Evolutionary conservation across 768 basidiomycete genomes (phyloP).

Genomic region (Lyophyllum atratum): DNA sequence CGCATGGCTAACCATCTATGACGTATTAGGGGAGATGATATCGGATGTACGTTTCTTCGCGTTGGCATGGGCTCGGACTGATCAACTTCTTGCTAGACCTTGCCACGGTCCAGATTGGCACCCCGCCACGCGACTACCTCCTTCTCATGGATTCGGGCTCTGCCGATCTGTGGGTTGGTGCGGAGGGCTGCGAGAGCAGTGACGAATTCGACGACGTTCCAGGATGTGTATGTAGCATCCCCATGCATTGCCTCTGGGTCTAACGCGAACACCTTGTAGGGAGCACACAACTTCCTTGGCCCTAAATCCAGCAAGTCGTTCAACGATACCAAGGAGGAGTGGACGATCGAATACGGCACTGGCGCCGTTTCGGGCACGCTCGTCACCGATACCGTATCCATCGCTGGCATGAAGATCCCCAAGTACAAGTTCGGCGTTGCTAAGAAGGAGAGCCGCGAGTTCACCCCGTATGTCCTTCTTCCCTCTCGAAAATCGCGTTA

Average conservation of each 20-base stretch:
- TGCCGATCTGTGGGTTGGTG: slow-evolving; percentile 60
- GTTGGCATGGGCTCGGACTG: background rate
- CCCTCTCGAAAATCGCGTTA: background rate
- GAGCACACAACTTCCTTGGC: slow-evolving; percentile 53
- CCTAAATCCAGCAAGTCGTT: slow-evolving; percentile 58
- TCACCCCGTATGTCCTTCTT: slow-evolving; percentile 36
- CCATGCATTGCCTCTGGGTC: background rate
- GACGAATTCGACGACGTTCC: slow-evolving; percentile 17
- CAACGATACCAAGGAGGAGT: slow-evolving; percentile 43
- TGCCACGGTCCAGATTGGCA: slow-evolving; percentile 39
- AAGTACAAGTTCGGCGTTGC: slow-evolving; percentile 68
- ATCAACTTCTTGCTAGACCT: slow-evolving; percentile 26
- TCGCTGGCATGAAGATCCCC: slow-evolving; percentile 57
- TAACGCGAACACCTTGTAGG: slow-evolving; percentile 22
- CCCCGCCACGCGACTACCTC: slow-evolving; percentile 46
- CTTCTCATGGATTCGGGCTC: slow-evolving; percentile 66
- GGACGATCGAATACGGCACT: slow-evolving; percentile 52
- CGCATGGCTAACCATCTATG: background rate
- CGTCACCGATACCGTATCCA: slow-evolving; percentile 53
- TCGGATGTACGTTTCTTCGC: slow-evolving; percentile 40
- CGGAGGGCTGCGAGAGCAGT: slow-evolving; percentile 42
- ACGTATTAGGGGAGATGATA: slow-evolving; percentile 44
- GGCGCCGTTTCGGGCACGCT: slow-evolving; percentile 62
- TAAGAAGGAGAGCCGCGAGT: slow-evolving; percentile 51
- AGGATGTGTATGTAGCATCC: slow-evolving; percentile 14